Conservation (phyloP, 2,329 filamentous ascomycete genomes). For the Shiraia sp. region DNA sequence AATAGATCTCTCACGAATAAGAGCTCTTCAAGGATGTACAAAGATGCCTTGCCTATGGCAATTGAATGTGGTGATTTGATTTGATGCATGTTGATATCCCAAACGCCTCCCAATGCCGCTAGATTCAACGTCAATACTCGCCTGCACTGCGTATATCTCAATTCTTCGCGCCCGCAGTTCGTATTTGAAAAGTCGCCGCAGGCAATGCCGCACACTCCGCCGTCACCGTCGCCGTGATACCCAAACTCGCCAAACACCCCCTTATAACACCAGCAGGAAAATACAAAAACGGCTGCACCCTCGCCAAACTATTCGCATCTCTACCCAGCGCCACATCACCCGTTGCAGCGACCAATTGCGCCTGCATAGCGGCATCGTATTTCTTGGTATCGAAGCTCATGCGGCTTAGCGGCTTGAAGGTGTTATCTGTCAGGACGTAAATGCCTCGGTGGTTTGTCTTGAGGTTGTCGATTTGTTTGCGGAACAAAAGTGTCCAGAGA, state of each 20-base stretch:
- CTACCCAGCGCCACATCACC: conserved; percentile 45
- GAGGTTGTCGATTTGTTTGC: conserved; percentile 97
- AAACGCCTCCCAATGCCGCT: conserved; percentile 41
- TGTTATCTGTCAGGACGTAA: conserved; percentile 92
- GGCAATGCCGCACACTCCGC: conserved; percentile 88
- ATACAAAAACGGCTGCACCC: conserved; percentile 71
- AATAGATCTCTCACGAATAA: conserved; percentile 3
- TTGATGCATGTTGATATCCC: neutral
- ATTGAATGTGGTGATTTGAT: neutral
- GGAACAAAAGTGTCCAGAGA: conserved; percentile 90
- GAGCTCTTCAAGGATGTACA: neutral
- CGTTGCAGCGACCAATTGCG: conserved; percentile 36
- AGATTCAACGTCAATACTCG: conserved; percentile 3
- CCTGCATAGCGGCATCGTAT: conserved; percentile 29
- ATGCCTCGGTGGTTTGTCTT: conserved; percentile 98
- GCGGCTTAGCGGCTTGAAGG: conserved; percentile 83
- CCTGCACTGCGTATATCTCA: conserved; percentile 42
- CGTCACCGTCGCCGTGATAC: conserved; percentile 87
- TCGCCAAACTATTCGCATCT: conserved; percentile 53
- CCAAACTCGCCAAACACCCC: conserved; percentile 88
- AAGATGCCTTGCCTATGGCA: neutral
- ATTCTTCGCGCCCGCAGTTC: conserved; percentile 72
- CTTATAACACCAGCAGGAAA: conserved; percentile 93
- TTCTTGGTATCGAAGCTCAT: conserved; percentile 75
- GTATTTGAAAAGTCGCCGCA: conserved; percentile 92